Evolutionary conservation across 129 eudicot genomes (phyloP), one percentile per base, ranked within the genome.

Genomic region (Oenanthe sinensis): DNA sequence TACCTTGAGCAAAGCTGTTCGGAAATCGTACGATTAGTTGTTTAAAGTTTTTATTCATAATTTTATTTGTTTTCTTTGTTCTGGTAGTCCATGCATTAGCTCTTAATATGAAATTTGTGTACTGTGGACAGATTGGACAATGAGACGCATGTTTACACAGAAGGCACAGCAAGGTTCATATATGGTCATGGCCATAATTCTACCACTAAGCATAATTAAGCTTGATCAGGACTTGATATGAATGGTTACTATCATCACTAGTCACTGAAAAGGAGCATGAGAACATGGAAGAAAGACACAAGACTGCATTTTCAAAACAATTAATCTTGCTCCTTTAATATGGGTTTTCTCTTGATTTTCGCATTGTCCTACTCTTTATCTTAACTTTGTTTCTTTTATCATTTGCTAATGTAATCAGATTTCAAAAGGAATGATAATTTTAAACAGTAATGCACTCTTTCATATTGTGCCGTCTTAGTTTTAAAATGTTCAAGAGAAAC

Each of bases 111-210:
- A 58, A 42, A 44, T 16, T 8, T 20, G 20, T 6, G 79, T 42
- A 68, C 11, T 39, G 0, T 42, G 85, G 44, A 42, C 85, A 91
- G 97, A 81, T 81, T 91, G 84, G 86, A 87, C 76, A 89, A 80
- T 74, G 97, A 91, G 83, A 89, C 97, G n/a, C 97, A 91, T 89
- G 92, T 91, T 42, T 91, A 91, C 88, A 84, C 92, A 3, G 97
- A 91, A 78, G 91, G 87, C 50, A 83, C 81, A 75, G 94, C 93
- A 69, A 89, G 94, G 85, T 91, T 91, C 88, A 87, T 89, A 52
- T 89, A 91, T 78, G 97, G 97, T 62, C 88, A 91, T 78, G 97
- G 97, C 33, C 65, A 48, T 45, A 81, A 62, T 47, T 74, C 86
- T 75, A 85, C 81, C 63, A 72, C 78, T 68, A 87, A 84, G 47